These are phyloP conservation scores for Saccharomyces hybrid DNA, from an alignment of 1,139 yeast species.

Conservation along the genomic window DNA sequence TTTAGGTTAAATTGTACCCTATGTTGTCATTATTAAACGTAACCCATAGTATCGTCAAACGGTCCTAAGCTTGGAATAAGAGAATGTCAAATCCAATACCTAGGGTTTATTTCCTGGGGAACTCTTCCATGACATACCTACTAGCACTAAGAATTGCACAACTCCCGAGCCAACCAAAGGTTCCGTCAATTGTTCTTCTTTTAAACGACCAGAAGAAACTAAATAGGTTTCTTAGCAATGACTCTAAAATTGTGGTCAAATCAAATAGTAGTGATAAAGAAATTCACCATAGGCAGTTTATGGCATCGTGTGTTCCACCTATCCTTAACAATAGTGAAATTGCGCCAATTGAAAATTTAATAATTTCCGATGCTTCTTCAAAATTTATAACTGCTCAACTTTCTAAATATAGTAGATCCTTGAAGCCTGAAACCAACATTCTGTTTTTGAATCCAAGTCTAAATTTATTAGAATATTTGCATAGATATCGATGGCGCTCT, in stretches of 20 bases:
- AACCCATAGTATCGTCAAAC: too few species aligned
- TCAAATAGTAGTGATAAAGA: constrained; percentile 12
- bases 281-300: constrained; percentile 18
- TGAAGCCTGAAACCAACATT: constrained; percentile 43
- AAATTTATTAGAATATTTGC: constrained; percentile 51
- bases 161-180: constrained; percentile 30
- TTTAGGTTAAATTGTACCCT: neutral
- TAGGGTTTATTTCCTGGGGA: constrained; percentile 38
- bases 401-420: constrained; percentile 36
- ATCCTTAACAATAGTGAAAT: constrained; percentile 28
- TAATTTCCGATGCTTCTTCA: constrained; percentile 42
- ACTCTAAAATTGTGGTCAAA: constrained; percentile 32
- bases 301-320: constrained; percentile 36
- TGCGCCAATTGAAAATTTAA: constrained; percentile 43
- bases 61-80: neutral
- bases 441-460: constrained; percentile 73
- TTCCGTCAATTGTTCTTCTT: constrained; percentile 38
- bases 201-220: constrained; percentile 37
- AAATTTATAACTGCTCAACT: constrained; percentile 45
- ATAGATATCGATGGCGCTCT: constrained; percentile 46
- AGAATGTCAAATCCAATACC: constrained; percentile 16
- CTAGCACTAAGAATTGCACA: constrained; percentile 35
- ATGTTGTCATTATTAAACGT: neutral
- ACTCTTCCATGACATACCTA: constrained; percentile 36
- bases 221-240: constrained; percentile 36